phyloP scores from a whole-genome alignment of 208 protist species.

The Wallacemonas rigidus region DNA sequence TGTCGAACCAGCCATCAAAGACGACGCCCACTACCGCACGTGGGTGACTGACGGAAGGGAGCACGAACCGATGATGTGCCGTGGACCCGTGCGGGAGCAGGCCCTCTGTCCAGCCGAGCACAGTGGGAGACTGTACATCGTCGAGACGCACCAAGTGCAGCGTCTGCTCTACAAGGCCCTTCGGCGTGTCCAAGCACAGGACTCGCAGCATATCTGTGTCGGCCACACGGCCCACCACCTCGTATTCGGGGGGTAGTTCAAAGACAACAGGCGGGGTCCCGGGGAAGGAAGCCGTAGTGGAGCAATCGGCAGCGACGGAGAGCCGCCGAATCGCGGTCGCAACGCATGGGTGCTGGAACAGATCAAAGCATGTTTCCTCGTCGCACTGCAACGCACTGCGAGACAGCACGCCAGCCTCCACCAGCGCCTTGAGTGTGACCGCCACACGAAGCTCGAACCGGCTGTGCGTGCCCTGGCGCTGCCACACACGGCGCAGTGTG shows the following conservation, averaged over 20 bases:
- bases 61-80: slow-evolving; percentile 62
- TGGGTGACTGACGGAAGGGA: slow-evolving; percentile 37
- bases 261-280: slow-evolving; percentile 19
- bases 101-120: slow-evolving; percentile 30
- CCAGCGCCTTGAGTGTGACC: slow-evolving; percentile 47
- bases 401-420: slow-evolving; percentile 65
- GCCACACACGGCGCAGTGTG: slow-evolving; percentile 28
- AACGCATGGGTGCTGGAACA: slow-evolving; percentile 14
- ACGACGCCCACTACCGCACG: slow-evolving; percentile 46
- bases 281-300: slow-evolving; percentile 2
- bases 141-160: slow-evolving; percentile 61
- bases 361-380: slow-evolving; percentile 11
- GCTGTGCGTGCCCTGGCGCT: slow-evolving; percentile 29
- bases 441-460: slow-evolving; percentile 72
- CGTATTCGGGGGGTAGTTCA: slow-evolving; percentile 64
- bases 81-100: slow-evolving; percentile 62
- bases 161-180: slow-evolving; percentile 57
- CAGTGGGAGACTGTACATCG: slow-evolving; percentile 22
- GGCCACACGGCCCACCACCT: slow-evolving; percentile 55
- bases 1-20: slow-evolving; percentile 81
- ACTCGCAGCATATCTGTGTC: slow-evolving; percentile 61
- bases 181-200: slow-evolving; percentile 45
- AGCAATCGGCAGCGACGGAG: neutral
- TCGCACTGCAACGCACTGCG: slow-evolving; percentile 30
- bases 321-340: slow-evolving; percentile 7